Evolutionary conservation across 2,329 filamentous ascomycete genomes (phyloP).

Genomic region (Colletotrichum magnum): DNA sequence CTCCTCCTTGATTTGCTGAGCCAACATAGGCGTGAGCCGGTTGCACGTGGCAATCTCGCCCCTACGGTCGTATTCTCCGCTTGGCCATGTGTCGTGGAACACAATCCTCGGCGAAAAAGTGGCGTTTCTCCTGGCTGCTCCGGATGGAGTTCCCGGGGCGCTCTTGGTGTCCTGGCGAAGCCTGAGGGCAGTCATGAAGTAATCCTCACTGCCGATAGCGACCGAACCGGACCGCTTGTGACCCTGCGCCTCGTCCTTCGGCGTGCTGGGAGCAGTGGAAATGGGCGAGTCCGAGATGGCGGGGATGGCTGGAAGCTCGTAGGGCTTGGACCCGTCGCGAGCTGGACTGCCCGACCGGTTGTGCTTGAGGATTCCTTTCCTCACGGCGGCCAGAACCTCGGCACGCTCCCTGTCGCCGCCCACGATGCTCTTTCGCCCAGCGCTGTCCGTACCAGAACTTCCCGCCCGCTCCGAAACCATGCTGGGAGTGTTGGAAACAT

Average conservation of each 20-base stretch:
- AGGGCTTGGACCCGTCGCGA: conserved; percentile 33
- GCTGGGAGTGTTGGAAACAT: conserved; percentile 68
- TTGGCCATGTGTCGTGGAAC: conserved; percentile 97
- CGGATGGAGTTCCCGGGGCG: conserved; percentile 82
- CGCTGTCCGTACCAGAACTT: conserved; percentile 71
- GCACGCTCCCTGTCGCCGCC: conserved; percentile 92
- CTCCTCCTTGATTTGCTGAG: conserved; percentile 99
- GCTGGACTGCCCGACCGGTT: conserved; percentile 46
- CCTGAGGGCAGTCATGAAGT: conserved; percentile 85
- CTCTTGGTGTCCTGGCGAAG: conserved; percentile 84
- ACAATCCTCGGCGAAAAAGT: conserved; percentile 94
- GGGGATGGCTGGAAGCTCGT: conserved; percentile 70
- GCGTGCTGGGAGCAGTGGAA: conserved; percentile 90
- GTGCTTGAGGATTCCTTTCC: conserved; percentile 97
- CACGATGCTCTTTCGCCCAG: conserved; percentile 86
- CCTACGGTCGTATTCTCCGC: conserved; percentile 93
- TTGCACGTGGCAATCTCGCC: conserved; percentile 99
- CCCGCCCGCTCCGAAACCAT: conserved; percentile 64
- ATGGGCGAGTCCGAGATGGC: conserved; percentile 82
- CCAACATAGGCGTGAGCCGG: conserved; percentile 93
- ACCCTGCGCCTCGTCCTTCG: conserved; percentile 80
- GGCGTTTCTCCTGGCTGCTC: conserved; percentile 72
- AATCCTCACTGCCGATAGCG: conserved; percentile 86
- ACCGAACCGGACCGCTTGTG: conserved; percentile 79
- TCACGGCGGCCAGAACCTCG: conserved; percentile 91